Conservation (phyloP, 169 alveolate species). For the Theileria annulata region DNA sequence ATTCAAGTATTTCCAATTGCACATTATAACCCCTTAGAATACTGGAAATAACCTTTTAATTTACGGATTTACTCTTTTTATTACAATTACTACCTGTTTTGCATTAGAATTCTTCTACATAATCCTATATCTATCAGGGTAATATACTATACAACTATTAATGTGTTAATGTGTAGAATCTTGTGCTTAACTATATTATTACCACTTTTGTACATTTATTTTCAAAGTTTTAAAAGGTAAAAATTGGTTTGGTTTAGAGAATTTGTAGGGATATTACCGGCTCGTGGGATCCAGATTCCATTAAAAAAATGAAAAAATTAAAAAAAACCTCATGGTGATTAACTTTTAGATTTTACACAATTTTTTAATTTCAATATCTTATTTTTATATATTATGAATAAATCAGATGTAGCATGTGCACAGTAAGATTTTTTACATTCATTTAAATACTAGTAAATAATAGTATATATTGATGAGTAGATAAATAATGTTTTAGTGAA, state of each 20-base stretch:
- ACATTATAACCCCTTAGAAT: slow-evolving; percentile 8
- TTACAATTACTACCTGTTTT: slow-evolving; percentile 25
- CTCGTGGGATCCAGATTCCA: slow-evolving; percentile 67
- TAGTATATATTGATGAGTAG: background rate
- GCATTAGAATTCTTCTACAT: slow-evolving; percentile 31
- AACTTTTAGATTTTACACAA: background rate
- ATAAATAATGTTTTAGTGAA: slow-evolving; percentile 19
- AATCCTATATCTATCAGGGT: slow-evolving; percentile 45
- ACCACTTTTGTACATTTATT: slow-evolving; percentile 56
- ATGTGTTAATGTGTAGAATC: slow-evolving; percentile 12
- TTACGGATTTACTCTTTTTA: slow-evolving; percentile 24
- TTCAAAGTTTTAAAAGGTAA: slow-evolving; percentile 60
- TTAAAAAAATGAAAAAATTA: slow-evolving; percentile 10
- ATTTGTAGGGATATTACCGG: slow-evolving; percentile 57
- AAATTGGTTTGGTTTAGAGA: background rate
- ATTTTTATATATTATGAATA: background rate
- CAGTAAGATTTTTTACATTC: background rate
- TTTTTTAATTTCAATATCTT: background rate
- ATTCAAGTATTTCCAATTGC: slow-evolving; percentile 26
- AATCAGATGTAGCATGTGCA: background rate
- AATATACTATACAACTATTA: background rate
- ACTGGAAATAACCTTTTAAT: background rate
- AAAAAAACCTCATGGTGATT: background rate
- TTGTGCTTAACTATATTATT: slow-evolving; percentile 16
- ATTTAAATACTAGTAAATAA: background rate